Percentiles rank a stretch among this genome's conserved stretches.
Evolutionary conservation across 352 stramenopile species (phyloP).

Genomic region (Phytophthora melonis): DNA sequence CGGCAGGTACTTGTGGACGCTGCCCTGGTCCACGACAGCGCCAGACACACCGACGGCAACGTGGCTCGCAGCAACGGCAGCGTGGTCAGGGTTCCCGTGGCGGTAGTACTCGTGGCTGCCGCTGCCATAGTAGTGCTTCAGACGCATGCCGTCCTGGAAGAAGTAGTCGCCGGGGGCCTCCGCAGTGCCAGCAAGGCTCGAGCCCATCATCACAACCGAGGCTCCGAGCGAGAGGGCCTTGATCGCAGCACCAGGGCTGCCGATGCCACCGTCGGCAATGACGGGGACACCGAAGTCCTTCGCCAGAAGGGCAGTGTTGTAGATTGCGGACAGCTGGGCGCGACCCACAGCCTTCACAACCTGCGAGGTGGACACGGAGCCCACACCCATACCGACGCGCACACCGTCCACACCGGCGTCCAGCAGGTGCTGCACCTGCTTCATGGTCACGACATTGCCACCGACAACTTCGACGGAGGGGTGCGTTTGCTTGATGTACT

Average conservation of each 20-base stretch:
- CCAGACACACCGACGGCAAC: constrained; percentile 98
- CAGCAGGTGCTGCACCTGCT: constrained; percentile 96
- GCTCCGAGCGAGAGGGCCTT: constrained; percentile 97
- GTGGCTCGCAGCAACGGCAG: constrained; percentile 85
- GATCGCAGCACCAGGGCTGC: constrained; percentile 96
- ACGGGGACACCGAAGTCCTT: constrained; percentile 96
- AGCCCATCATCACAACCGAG: constrained; percentile 99
- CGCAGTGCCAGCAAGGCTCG: constrained; percentile 97
- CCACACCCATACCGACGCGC: constrained; percentile 98
- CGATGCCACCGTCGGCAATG: constrained; percentile 98
- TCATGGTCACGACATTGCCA: constrained; percentile 98
- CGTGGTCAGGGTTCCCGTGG: constrained; percentile 76
- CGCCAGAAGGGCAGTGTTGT: constrained; percentile 95
- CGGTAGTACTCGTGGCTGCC: constrained; percentile 94
- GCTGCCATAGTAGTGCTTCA: constrained; percentile 99
- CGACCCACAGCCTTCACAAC: constrained; percentile 98
- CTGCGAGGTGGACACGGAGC: constrained; percentile 99
- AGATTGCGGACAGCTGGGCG: constrained; percentile 98
- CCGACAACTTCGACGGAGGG: constrained; percentile 95
- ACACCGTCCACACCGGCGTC: constrained; percentile 98
- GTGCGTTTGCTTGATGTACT: constrained; percentile 94
- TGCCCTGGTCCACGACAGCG: constrained; percentile 98
- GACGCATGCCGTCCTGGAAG: constrained; percentile 98
- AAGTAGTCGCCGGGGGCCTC: constrained; percentile 99
- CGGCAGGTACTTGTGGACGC: constrained; percentile 96